Evolutionary conservation across 179 eudicot genomes (phyloP).

Genomic region (Camellia oleifera): DNA sequence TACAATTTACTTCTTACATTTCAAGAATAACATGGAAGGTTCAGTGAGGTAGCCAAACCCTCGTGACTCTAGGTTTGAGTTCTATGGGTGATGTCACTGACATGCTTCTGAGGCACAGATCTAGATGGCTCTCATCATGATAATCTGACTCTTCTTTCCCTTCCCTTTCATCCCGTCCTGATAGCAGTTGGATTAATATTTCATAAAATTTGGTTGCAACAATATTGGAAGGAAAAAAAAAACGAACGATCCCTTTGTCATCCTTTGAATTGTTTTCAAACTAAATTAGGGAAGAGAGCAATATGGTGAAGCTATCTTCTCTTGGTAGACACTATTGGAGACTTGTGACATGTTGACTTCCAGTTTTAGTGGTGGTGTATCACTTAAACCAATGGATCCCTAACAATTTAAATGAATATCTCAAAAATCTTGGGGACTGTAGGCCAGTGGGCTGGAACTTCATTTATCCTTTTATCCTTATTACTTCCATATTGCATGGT

Average conservation of each 20-base stretch:
- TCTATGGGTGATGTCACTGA: not conserved
- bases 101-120: slow-evolving; percentile 5
- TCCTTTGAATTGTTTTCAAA: not conserved
- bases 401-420: not conserved
- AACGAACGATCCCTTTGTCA: not conserved
- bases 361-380: too few relatives aligned
- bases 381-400: not conserved
- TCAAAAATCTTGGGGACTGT: not conserved
- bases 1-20: not conserved
- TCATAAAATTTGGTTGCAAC: not conserved
- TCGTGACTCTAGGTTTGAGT: not conserved
- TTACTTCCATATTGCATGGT: slow-evolving; percentile 1
- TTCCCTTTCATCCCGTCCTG: not conserved
- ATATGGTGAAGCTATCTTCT: too few relatives aligned
- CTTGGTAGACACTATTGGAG: too few relatives aligned
- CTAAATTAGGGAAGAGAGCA: too few relatives aligned
- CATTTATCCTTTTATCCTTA: not conserved
- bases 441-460: not conserved
- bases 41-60: not conserved
- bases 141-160: not conserved
- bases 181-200: slow-evolving; percentile 5
- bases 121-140: not conserved
- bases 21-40: not conserved
- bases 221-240: not conserved
- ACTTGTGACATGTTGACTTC: too few relatives aligned